Conservation (phyloP, 148 eudicot genomes). For the Pouteria glomerata region DNA sequence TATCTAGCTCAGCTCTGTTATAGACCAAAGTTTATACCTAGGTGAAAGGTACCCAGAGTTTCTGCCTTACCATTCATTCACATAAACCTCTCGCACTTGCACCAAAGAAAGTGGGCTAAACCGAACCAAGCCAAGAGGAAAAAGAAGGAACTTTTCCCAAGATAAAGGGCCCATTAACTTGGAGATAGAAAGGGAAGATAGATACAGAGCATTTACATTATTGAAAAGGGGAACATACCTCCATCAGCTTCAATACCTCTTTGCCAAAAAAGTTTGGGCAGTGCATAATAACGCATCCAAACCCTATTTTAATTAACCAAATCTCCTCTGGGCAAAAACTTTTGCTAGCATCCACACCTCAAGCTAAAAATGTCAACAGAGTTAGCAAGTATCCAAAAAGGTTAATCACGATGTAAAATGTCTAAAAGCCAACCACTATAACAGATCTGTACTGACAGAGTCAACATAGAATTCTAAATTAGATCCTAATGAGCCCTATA, state of each 20-base stretch:
- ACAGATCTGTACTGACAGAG: constrained; percentile 44
- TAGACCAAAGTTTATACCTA: background rate
- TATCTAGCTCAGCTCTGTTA: background rate
- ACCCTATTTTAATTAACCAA: constrained; percentile 4
- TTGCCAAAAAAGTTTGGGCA: background rate
- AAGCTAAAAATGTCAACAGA: constrained; percentile 39
- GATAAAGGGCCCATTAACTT: background rate
- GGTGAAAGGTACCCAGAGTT: background rate
- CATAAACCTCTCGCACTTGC: background rate
- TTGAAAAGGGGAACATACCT: constrained; percentile 5
- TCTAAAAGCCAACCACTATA: constrained; percentile 33
- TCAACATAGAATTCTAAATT: constrained; percentile 23
- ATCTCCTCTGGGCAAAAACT: constrained; percentile 22
- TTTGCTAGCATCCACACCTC: constrained; percentile 43
- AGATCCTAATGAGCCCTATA: constrained; percentile 25
- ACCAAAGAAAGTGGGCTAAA: background rate
- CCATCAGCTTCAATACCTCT: constrained; percentile 6
- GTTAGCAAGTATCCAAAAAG: constrained; percentile 35
- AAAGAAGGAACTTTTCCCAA: background rate
- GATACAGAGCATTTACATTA: background rate
- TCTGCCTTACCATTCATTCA: background rate
- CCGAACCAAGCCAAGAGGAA: background rate
- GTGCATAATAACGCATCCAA: constrained; percentile 7
- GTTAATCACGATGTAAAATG: constrained; percentile 29
- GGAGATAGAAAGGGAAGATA: background rate